phyloP scores from a whole-genome alignment of 352 stramenopile species.

The Globisporangium uncinulatum region DNA sequence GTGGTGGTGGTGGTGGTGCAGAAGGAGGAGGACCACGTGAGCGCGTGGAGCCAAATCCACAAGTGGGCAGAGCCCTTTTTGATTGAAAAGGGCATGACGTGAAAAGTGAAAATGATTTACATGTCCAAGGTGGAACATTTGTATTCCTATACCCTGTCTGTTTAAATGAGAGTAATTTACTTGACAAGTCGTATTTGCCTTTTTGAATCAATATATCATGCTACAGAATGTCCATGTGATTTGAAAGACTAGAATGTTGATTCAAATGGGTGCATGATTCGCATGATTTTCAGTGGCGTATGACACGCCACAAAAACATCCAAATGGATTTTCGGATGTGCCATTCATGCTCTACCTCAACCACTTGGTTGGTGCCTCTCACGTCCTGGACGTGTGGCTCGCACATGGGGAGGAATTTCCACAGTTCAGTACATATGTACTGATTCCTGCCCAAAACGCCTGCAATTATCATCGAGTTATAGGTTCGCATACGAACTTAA shows the following conservation, averaged over 20 bases:
- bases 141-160: background rate
- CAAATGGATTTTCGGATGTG: too few relatives aligned
- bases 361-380: too few relatives aligned
- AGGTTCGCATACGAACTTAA: too few relatives aligned
- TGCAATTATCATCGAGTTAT: too few relatives aligned
- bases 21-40: background rate
- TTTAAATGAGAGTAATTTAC: background rate
- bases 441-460: too few relatives aligned
- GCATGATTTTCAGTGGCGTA: background rate
- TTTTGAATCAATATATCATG: background rate
- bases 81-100: background rate
- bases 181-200: background rate
- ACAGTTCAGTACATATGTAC: too few relatives aligned
- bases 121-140: background rate
- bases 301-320: too few relatives aligned
- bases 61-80: background rate
- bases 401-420: too few relatives aligned
- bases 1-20: background rate
- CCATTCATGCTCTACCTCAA: too few relatives aligned
- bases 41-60: background rate
- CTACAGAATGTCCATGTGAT: background rate
- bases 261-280: conserved; percentile 2
- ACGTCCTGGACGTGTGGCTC: background rate
- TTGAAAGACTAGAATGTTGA: background rate
- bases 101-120: background rate